Evolutionary conservation across 169 alveolate genomes (phyloP), one percentile per base, ranked within the genome.

Genomic region (Miamiensis avidus): DNA sequence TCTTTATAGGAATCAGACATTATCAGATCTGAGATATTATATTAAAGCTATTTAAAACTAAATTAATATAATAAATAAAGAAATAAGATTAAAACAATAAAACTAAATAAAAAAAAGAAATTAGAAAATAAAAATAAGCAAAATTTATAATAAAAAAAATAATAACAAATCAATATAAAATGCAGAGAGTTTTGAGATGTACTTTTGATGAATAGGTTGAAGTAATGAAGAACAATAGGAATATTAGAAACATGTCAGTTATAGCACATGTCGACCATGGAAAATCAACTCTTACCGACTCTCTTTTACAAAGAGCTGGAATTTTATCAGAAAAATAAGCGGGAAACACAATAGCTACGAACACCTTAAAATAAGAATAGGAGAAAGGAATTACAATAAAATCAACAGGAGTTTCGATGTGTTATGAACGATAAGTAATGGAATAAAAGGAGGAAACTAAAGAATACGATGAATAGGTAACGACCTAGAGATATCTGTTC

Each of bases 191-290:
- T n/a, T n/a, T n/a, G n/a, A n/a, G n/a, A n/a, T n/a, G n/a, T n/a
- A n/a, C n/a, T n/a, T n/a, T n/a, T n/a, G n/a, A 88, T 25, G n/a
- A n/a, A n/a, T n/a, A 78, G 89, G 82, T n/a, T n/a, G 89, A 89
- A 33, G 85, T 91, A 27, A 90, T 93, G 94, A 82, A 83, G 76
- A 88, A 88, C 78, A 94, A 33, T 82, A 86, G 87, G 76, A 89
- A 86, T 72, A 91, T 94, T 33, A 82, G 97, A 73, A 94, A 94
- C 85, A 88, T 94, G 87, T 90, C 96, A 6, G 94, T 94, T 83
- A 94, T 94, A 74, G 97, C 97, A 26, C 97, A 94, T 88, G 97
- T 94, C 32, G 95, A 93, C 76, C 96, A 93, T 69, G 96, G 96
- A 30, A 93, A 91, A 83, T 84, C 96, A 78, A 93, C 96, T 15